Conservation (phyloP, 805 yeast genomes). For the Tetrapisispora phaffii region DNA sequence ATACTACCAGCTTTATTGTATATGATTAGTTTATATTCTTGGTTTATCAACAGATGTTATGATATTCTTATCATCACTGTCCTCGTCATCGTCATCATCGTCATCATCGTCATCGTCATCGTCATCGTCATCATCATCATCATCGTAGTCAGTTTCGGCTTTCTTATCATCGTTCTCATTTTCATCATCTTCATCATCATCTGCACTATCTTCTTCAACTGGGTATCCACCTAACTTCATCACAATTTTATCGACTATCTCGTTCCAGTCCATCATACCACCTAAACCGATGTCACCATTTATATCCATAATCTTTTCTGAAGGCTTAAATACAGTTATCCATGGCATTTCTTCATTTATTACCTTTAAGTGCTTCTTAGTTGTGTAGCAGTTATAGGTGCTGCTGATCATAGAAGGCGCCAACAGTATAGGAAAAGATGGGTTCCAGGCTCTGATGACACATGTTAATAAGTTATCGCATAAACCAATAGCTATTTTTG, state of each 20-base stretch:
- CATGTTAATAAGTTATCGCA: slow-evolving; percentile 87
- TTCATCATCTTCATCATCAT: slow-evolving; percentile 33
- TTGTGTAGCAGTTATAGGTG: slow-evolving; percentile 79
- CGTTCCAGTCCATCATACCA: slow-evolving; percentile 97
- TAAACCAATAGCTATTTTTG: slow-evolving; percentile 80
- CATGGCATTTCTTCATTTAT: slow-evolving; percentile 87
- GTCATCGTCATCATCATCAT: slow-evolving; percentile 34
- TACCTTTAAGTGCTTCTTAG: slow-evolving; percentile 68
- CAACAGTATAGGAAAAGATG: slow-evolving; percentile 71
- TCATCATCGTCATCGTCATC: slow-evolving; percentile 28
- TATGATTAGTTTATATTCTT: too few relatives aligned
- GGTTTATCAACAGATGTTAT: background rate
- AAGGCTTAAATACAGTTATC: slow-evolving; percentile 86
- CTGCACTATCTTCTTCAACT: slow-evolving; percentile 32
- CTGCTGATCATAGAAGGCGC: slow-evolving; percentile 96
- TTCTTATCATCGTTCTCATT: slow-evolving; percentile 34
- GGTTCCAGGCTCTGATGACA: slow-evolving; percentile 92
- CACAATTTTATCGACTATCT: slow-evolving; percentile 79
- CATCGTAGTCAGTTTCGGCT: slow-evolving; percentile 37
- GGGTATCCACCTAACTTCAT: slow-evolving; percentile 57
- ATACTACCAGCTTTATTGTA: too few relatives aligned
- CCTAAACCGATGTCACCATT: slow-evolving; percentile 98
- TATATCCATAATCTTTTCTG: slow-evolving; percentile 83
- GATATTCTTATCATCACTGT: slow-evolving; percentile 23
- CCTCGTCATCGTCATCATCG: slow-evolving; percentile 29